A percentile compares a stretch with the other conserved stretches of the same genome.
Conservation (phyloP, 2,329 filamentous ascomycete genomes). For the Apiospora phragmitis region DNA sequence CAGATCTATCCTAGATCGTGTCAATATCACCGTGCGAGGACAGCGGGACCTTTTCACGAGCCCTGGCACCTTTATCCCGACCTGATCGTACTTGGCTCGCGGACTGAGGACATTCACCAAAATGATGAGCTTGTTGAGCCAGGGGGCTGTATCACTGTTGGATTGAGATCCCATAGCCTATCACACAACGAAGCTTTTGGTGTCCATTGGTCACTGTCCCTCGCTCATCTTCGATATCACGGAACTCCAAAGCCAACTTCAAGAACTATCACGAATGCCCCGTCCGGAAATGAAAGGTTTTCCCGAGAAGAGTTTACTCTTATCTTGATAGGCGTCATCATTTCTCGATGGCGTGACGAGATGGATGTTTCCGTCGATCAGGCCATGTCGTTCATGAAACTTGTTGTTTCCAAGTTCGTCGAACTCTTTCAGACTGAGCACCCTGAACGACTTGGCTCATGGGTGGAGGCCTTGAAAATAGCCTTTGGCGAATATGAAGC, state of each 20-base stretch:
- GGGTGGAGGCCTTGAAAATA: not conserved
- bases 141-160: not conserved
- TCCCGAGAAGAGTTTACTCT: not conserved
- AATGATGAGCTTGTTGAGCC: not conserved
- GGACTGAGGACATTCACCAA: not conserved
- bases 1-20: not conserved
- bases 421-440: not conserved
- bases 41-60: not conserved
- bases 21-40: not conserved
- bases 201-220: slow-evolving; percentile 15
- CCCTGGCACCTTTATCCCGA: not conserved
- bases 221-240: slow-evolving; percentile 16
- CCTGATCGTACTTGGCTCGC: not conserved
- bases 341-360: not conserved
- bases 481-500: not conserved
- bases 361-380: not conserved
- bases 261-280: not conserved
- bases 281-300: not conserved
- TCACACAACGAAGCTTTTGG: not conserved
- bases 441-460: not conserved
- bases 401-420: not conserved
- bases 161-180: not conserved
- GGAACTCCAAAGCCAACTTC: not conserved
- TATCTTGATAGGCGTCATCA: not conserved
- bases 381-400: not conserved